These are phyloP conservation scores for Hansenula sp. DNA, from an alignment of 1,139 yeast species.

Conservation along the genomic window DNA sequence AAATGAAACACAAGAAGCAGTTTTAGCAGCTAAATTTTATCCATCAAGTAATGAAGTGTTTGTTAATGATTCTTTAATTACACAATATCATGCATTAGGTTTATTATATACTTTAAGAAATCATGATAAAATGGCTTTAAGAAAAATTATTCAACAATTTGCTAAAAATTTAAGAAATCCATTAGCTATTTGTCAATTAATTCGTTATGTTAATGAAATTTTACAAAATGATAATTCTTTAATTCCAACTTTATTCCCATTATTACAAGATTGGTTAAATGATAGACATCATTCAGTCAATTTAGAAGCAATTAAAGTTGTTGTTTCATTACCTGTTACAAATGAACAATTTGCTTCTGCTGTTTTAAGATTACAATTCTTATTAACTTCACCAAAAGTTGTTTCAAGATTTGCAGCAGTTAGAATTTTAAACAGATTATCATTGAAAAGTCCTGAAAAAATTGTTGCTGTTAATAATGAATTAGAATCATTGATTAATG, in stretches of 20 bases:
- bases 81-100: conserved; percentile 96
- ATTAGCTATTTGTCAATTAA: conserved; percentile 78
- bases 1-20: conserved; percentile 89
- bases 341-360: conserved; percentile 65
- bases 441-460: conserved; percentile 76
- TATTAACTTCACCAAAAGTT: conserved; percentile 84
- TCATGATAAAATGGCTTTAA: conserved; percentile 91
- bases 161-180: conserved; percentile 65
- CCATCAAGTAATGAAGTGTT: conserved; percentile 37
- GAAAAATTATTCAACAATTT: conserved; percentile 84
- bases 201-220: conserved; percentile 74
- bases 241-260: conserved; percentile 50
- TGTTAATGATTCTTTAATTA: conserved; percentile 71
- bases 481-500: conserved; percentile 82
- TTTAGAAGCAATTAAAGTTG: conserved; percentile 87
- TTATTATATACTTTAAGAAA: conserved; percentile 81
- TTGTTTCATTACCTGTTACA: conserved; percentile 58
- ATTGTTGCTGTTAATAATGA: conserved; percentile 72
- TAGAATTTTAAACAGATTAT: conserved; percentile 80
- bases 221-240: conserved; percentile 47
- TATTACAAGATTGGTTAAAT: conserved; percentile 66
- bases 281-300: conserved; percentile 89
- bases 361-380: conserved; percentile 65
- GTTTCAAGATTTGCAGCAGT: conserved; percentile 92
- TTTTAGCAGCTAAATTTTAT: conserved; percentile 58